These are phyloP conservation scores for Colletotrichum sp. DNA, from an alignment of 2,329 filamentous ascomycete genomes.

Conservation along the genomic window DNA sequence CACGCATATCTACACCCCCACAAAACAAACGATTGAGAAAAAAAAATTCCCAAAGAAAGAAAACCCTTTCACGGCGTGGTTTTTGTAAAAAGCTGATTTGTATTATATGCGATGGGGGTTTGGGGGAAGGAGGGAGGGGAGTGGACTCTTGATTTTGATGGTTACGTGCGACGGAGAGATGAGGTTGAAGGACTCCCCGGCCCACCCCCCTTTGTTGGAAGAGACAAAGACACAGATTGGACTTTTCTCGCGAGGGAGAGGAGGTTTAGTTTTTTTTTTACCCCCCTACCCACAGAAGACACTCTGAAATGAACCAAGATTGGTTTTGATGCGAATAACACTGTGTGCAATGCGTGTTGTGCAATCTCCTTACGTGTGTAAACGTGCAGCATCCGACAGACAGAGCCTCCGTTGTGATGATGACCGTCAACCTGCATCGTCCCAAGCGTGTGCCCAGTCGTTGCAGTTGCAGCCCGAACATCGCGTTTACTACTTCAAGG, in stretches of 20 bases:
- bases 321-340: not conserved
- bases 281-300: not conserved
- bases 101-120: constrained; percentile 17
- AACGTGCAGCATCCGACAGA: not conserved
- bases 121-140: not conserved
- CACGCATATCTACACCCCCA: not conserved
- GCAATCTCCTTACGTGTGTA: not conserved
- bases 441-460: not conserved
- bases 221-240: constrained; percentile 16
- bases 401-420: not conserved
- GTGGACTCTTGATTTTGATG: not conserved
- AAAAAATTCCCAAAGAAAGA: not conserved
- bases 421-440: not conserved
- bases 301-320: not conserved
- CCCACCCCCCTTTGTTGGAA: not conserved
- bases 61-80: not conserved
- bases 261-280: not conserved
- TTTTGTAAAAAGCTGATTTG: constrained; percentile 23
- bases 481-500: not conserved
- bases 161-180: not conserved
- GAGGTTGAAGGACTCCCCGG: not conserved
- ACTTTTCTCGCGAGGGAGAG: constrained; percentile 6
- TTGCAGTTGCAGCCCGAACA: not conserved
- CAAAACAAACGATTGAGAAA: not conserved
- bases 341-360: not conserved